These are phyloP conservation scores for Annulohypoxylon maeteangense DNA, from an alignment of 495 filamentous ascomycete genomes.

Conservation along the genomic window DNA sequence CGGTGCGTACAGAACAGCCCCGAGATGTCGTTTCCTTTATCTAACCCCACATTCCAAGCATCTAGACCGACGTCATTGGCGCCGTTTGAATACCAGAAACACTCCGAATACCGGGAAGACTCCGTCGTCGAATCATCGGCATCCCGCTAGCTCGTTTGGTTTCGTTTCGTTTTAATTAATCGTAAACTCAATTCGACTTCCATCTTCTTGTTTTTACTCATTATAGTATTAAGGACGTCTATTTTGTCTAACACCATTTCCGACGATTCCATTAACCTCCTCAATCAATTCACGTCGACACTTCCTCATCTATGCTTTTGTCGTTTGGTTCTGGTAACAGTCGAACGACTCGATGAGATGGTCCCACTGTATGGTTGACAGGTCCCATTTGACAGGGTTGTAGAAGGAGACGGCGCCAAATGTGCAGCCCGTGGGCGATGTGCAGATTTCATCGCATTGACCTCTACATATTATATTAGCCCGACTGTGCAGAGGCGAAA, in stretches of 20 bases:
- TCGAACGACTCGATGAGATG: constrained; percentile 51
- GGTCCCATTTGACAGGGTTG: constrained; percentile 52
- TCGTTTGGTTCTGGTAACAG: constrained; percentile 45
- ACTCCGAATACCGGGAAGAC: constrained; percentile 39
- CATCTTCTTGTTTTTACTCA: neutral
- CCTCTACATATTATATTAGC: constrained; percentile 33
- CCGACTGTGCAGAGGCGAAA: neutral
- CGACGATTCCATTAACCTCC: constrained; percentile 21
- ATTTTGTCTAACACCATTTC: constrained; percentile 19
- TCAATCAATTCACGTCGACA: neutral
- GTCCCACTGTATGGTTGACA: constrained; percentile 51
- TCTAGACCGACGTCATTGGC: constrained; percentile 37
- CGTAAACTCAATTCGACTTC: neutral
- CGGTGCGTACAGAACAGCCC: constrained; percentile 1
- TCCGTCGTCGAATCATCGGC: constrained; percentile 18
- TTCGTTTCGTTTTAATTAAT: neutral
- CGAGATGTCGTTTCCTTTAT: constrained; percentile 19
- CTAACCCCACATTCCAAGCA: constrained; percentile 38
- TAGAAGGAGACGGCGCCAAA: constrained; percentile 50
- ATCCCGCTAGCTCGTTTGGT: neutral
- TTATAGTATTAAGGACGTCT: constrained; percentile 8
- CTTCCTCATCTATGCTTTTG: constrained; percentile 9
- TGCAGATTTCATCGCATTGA: constrained; percentile 54
- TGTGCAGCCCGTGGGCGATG: constrained; percentile 58
- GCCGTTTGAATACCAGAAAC: neutral